phyloP scores from a whole-genome alignment of 176 grass and related monocot species.

The Ensete ventricosum region DNA sequence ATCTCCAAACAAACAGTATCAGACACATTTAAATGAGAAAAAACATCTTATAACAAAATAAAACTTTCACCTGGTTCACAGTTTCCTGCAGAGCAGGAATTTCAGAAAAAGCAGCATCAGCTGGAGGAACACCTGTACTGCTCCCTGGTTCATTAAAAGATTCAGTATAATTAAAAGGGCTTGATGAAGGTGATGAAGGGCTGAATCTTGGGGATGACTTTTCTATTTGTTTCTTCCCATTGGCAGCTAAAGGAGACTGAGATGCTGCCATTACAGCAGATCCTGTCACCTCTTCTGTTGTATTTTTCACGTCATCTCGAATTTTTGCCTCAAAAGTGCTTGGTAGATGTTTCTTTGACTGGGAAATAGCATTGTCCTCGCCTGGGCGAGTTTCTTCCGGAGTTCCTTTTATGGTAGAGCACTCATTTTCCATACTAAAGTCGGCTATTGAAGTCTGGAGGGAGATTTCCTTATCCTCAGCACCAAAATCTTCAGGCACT shows the following conservation, averaged over 20 bases:
- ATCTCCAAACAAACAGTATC: too few relatives aligned
- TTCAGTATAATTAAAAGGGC: conserved; percentile 34
- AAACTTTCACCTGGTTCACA: conserved; percentile 51
- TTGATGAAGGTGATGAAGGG: conserved; percentile 31
- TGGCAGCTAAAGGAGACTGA: conserved; percentile 27
- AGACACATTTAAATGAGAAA: not conserved
- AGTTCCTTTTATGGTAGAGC: conserved; percentile 29
- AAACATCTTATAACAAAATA: not conserved
- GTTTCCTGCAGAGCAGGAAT: conserved; percentile 48
- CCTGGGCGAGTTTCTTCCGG: conserved; percentile 34
- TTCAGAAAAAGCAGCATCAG: conserved; percentile 31
- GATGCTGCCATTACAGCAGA: conserved; percentile 27
- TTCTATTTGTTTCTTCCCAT: conserved; percentile 40
- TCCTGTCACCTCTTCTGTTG: conserved; percentile 24
- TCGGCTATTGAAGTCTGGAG: conserved; percentile 24
- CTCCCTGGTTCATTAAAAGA: conserved; percentile 43
- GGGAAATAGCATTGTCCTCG: conserved; percentile 26
- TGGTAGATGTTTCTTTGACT: conserved; percentile 20
- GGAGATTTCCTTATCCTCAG: conserved; percentile 34
- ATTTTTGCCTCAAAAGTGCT: conserved; percentile 20
- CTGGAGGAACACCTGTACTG: conserved; percentile 25
- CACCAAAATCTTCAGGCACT: conserved; percentile 34
- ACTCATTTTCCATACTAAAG: conserved; percentile 29
- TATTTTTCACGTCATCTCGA: conserved; percentile 31
- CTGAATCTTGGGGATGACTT: conserved; percentile 36